Conservation (phyloP, 2,329 filamentous ascomycete genomes). For the Phyllosticta capitalensis region DNA sequence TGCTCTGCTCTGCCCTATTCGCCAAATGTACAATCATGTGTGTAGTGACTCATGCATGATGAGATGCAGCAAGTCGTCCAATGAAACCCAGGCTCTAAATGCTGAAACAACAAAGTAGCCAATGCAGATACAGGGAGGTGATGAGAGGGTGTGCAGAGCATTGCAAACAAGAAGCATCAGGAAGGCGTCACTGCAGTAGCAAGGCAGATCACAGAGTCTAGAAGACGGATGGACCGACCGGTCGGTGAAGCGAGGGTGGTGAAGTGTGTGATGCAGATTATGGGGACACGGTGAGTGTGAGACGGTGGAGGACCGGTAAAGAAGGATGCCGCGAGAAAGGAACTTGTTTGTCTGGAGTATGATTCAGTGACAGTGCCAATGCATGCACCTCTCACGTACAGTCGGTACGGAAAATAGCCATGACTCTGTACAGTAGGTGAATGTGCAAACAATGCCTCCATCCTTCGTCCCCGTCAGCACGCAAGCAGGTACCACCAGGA, state of each 20-base stretch:
- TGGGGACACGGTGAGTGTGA: not conserved
- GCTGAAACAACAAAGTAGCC: not conserved
- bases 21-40: not conserved
- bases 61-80: not conserved
- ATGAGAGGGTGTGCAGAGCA: not conserved
- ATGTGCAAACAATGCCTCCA: not conserved
- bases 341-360: not conserved
- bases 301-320: not conserved
- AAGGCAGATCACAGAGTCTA: not conserved
- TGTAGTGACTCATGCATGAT: not conserved
- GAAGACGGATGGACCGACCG: not conserved
- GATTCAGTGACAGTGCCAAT: not conserved
- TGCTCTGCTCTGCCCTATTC: not conserved
- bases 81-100: not conserved
- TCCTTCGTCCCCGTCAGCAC: not conserved
- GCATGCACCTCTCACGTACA: not conserved
- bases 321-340: not conserved
- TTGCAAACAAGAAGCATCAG: not conserved
- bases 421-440: not conserved
- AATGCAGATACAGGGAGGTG: not conserved
- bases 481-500: not conserved
- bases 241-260: not conserved
- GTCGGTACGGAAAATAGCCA: not conserved
- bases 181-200: not conserved
- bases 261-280: not conserved